Evolutionary conservation across 116 monocot species (phyloP).

Genomic region (Posidonia oceanica): DNA sequence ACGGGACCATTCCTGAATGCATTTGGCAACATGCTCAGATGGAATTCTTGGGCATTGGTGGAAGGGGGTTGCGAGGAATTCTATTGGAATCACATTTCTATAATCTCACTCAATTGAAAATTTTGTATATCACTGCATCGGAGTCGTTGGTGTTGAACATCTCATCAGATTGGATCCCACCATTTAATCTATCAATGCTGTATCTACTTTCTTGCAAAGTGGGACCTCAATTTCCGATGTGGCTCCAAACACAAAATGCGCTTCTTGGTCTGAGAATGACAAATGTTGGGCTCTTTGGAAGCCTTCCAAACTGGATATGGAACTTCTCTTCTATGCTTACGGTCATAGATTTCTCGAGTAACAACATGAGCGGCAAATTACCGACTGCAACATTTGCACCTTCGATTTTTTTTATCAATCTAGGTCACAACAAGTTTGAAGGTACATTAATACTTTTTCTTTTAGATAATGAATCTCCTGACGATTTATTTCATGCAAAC

Average conservation of each 20-base stretch:
- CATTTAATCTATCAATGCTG: background rate
- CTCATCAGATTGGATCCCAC: slow-evolving; percentile 16
- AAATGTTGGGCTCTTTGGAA: slow-evolving; percentile 11
- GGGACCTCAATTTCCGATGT: slow-evolving; percentile 18
- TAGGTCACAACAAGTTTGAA: slow-evolving; percentile 11
- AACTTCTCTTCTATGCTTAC: slow-evolving; percentile 4
- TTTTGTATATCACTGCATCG: background rate
- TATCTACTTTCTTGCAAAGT: background rate
- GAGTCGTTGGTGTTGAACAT: background rate
- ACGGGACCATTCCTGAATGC: background rate
- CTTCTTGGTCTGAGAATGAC: slow-evolving; percentile 13
- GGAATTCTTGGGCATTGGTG: background rate
- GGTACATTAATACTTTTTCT: background rate
- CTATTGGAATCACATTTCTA: slow-evolving; percentile 13
- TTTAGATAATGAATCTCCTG: background rate
- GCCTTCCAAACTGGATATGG: slow-evolving; percentile 24
- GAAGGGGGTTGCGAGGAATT: slow-evolving; percentile 6
- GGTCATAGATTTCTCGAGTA: slow-evolving; percentile 13
- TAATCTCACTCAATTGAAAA: background rate
- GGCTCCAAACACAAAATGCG: slow-evolving; percentile 9
- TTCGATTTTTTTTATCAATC: background rate
- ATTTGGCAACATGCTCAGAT: background rate
- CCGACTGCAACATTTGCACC: background rate
- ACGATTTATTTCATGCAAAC: background rate
- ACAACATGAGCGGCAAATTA: slow-evolving; percentile 11